Evolutionary conservation across 148 eudicot species (phyloP), one percentile per base, ranked within the genome.

Genomic region (Persicaria maculosa): DNA sequence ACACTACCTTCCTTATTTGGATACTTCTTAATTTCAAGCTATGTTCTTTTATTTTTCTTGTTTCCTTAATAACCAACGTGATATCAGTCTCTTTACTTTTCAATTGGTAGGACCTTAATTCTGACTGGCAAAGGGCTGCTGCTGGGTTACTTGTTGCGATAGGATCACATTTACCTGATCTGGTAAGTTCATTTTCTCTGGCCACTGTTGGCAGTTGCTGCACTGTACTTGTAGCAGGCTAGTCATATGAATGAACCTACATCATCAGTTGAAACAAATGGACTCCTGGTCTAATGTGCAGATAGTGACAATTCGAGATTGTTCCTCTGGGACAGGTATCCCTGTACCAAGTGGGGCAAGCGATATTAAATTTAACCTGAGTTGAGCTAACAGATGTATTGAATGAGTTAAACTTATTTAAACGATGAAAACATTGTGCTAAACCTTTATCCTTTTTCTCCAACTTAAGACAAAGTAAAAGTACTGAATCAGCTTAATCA

Each of bases 51-150:
- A 17, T 3, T 57, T 57, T 17, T 19, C 16, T 52, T 52, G 14
- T 52, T 52, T 14, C n/a, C 16, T 15, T 52, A 52, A 10, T 52
- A 12, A 52, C 16, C 4, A 15, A 6, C 55, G 5, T 52, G 14
- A 15, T 52, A 52, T 54, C 58, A 11, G n/a, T 52, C 55, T 52
- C n/a, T 52, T 52, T 43, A 1, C 1, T 65, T 65, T 65, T 62
- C 12, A 6, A 62, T 25, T 45, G 81, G 72, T 73, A 94, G 98
- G 98, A 94, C 85, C 72, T 94, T 47, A 86, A 88, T 84, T 81
- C 93, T 78, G 98, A 90, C 72, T 94, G 98, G 98, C 98, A 94
- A 84, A 94, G 86, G 79, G 91, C 97, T 81, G 98, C 98, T 31
- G 81, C 97, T 19, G 81, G 81, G 75, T 79, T 92, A 78, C 97